Conservation (phyloP, 2,329 filamentous ascomycete genomes). For the Diaporthe sp. region DNA sequence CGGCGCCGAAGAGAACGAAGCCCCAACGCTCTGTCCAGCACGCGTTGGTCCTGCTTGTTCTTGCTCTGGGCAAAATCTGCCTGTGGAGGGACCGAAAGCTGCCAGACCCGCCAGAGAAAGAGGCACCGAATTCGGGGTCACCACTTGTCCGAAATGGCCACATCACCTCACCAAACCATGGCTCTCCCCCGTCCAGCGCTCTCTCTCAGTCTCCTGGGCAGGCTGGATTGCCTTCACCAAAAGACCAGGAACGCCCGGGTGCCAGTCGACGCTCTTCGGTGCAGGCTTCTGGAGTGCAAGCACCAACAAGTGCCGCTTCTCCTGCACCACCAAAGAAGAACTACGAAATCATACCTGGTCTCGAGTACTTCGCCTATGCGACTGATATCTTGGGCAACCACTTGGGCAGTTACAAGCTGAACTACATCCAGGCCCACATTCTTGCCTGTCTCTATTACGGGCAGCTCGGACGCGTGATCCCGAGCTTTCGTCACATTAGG, state of each 20-base stretch:
- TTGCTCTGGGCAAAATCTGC: slow-evolving; percentile 90
- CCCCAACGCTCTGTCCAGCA: slow-evolving; percentile 78
- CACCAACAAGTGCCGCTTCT: slow-evolving; percentile 41
- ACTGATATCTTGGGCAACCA: slow-evolving; percentile 88
- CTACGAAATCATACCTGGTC: slow-evolving; percentile 85
- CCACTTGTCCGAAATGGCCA: slow-evolving; percentile 60
- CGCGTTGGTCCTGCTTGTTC: slow-evolving; percentile 82
- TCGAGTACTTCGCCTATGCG: slow-evolving; percentile 90
- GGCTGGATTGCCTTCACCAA: slow-evolving; percentile 62
- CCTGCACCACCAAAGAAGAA: slow-evolving; percentile 60
- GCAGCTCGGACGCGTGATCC: slow-evolving; percentile 85
- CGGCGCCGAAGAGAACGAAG: slow-evolving; percentile 54
- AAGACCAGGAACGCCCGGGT: slow-evolving; percentile 57
- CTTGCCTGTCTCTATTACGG: slow-evolving; percentile 90
- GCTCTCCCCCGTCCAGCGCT: slow-evolving; percentile 61
- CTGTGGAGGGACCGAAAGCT: slow-evolving; percentile 59
- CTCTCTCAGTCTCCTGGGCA: slow-evolving; percentile 53
- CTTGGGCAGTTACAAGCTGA: slow-evolving; percentile 80
- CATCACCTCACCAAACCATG: slow-evolving; percentile 62
- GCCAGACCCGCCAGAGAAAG: slow-evolving; percentile 65
- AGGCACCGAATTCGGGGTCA: slow-evolving; percentile 48
- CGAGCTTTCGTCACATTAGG: slow-evolving; percentile 77
- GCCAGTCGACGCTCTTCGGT: slow-evolving; percentile 63
- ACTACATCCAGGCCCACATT: slow-evolving; percentile 86
- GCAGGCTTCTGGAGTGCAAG: slow-evolving; percentile 44